Evolutionary conservation across 2,329 filamentous ascomycete species (phyloP).

Genomic region (Calonectria ilicicola): DNA sequence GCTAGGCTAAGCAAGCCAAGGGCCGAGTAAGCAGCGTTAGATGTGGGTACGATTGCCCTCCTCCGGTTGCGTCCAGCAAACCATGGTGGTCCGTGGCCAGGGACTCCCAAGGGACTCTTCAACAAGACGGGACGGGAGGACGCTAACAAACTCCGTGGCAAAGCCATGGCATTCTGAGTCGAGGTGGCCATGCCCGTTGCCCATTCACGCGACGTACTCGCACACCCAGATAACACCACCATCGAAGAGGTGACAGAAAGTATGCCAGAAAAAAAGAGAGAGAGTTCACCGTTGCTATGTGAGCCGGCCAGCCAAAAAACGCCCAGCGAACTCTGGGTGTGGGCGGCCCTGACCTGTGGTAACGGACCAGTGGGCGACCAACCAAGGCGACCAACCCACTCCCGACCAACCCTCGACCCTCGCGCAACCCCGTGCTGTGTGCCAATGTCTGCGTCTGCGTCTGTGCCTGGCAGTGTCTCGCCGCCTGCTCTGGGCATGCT

Average conservation of each 20-base stretch:
- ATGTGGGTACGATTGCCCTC: not conserved
- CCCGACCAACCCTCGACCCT: slow-evolving; percentile 35
- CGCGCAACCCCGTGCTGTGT: slow-evolving; percentile 38
- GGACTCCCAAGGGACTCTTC: slow-evolving; percentile 5
- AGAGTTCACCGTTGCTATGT: slow-evolving; percentile 21
- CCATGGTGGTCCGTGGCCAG: not conserved
- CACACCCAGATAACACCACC: slow-evolving; percentile 19
- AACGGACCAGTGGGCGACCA: slow-evolving; percentile 11
- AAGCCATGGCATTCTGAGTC: not conserved
- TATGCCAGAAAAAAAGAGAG: not conserved
- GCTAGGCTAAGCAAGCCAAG: slow-evolving; percentile 8
- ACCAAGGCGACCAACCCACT: slow-evolving; percentile 8
- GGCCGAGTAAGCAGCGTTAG: slow-evolving; percentile 14
- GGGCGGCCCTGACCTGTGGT: slow-evolving; percentile 2
- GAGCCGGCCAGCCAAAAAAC: slow-evolving; percentile 5
- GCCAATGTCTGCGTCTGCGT: not conserved
- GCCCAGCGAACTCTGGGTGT: slow-evolving; percentile 12
- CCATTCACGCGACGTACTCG: slow-evolving; percentile 11
- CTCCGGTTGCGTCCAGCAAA: slow-evolving; percentile 4
- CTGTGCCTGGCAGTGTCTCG: slow-evolving; percentile 10
- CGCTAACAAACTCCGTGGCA: not conserved
- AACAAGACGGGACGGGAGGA: slow-evolving; percentile 2
- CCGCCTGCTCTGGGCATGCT: not conserved
- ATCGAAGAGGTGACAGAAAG: not conserved
- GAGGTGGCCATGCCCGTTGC: not conserved